phyloP scores from a whole-genome alignment of 2,329 filamentous ascomycete genomes.

The Monilinia aucupariae region DNA sequence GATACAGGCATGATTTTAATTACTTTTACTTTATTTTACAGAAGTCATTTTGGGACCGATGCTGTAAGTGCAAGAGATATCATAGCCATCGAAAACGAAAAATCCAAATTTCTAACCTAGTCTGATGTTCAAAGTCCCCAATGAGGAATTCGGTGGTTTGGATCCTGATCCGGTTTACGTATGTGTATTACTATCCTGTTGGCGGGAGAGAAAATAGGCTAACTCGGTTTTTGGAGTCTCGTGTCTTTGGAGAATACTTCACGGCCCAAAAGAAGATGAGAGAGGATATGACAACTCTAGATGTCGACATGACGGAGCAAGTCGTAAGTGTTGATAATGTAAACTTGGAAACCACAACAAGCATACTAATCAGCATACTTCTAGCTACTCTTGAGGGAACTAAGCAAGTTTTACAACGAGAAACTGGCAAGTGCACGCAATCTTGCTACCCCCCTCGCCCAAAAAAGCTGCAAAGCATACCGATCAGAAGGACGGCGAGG shows the following conservation, averaged over 20 bases:
- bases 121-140: background rate
- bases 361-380: background rate
- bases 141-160: background rate
- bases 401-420: background rate
- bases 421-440: background rate
- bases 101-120: background rate
- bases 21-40: background rate
- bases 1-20: accelerated
- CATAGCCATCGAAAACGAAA: background rate
- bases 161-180: background rate
- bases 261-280: background rate
- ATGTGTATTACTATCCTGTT: no score
- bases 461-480: background rate
- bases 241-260: background rate
- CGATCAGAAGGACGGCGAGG: background rate
- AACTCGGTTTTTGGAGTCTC: background rate
- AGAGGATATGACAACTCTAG: background rate
- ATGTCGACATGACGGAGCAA: background rate
- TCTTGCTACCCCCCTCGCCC: background rate
- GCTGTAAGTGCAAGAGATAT: background rate
- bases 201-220: background rate
- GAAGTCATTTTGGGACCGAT: background rate
- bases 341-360: background rate
- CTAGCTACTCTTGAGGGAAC: background rate
- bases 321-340: background rate